Evolutionary conservation across 2,329 filamentous ascomycete genomes (phyloP), one percentile per base, ranked within the genome.

Genomic region (Thelonectria discophora): DNA sequence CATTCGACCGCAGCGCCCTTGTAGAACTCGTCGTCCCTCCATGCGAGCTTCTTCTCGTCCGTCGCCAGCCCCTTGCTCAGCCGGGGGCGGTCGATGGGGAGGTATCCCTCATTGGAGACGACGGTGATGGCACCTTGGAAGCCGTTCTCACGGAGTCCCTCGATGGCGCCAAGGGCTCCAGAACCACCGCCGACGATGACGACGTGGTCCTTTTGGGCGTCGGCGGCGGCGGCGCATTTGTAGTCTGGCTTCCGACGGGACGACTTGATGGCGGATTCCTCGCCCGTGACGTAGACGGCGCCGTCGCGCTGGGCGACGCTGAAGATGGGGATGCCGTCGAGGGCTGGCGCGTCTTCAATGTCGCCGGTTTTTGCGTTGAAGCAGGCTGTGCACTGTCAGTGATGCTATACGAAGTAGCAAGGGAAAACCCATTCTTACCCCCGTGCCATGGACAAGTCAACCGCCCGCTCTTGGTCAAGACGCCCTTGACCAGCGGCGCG

Each of bases 391-490:
- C 3, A 37, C 47, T 18, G 49, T 5, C 6, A 47, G 57, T 66
- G 34, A 67, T 24, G 21, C 3, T 24, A 6, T 24, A 54, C 18
- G 27, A 15, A 50, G 20, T 8, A n/a, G n/a, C 24, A 15, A 11
- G 27, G 12, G 24, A 5, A n/a, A 48, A 10, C 32, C n/a, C 13
- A 5, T 20, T n/a, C 83, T 67, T 75, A 95, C 92, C 93, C 81
- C 94, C 94, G 76, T 98, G 94, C 95, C 95, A 98, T 3, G 94
- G 93, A 76, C 95, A 99, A 7, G 92, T 97, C 64, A 99, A 78
- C 52, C 93, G 86, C 5, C 95, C 95, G 68, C 91, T 89, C 3
- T 87, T 86, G 8, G 92, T 92, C 65, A 99, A 79, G 8, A 98
- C 89, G 55, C 95, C 95, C 69, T 94, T 93, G 55, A 88, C 87